These are phyloP conservation scores for Phyllosticta ampelicida DNA, from an alignment of 2,329 filamentous ascomycete genomes.

Conservation along the genomic window DNA sequence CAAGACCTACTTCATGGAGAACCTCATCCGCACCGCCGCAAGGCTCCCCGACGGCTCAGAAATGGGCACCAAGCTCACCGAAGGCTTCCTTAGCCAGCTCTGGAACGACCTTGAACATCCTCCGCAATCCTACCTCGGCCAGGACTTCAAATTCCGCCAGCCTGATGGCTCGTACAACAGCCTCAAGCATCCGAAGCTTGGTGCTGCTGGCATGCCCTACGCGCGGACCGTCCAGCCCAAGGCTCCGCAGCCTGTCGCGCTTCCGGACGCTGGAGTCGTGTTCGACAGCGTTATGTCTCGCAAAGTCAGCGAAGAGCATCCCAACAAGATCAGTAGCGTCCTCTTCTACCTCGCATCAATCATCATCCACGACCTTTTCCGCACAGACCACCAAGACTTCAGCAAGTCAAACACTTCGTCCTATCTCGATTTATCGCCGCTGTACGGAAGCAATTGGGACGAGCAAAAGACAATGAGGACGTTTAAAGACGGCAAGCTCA, in stretches of 20 bases:
- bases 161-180: slow-evolving; percentile 46
- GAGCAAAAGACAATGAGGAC: slow-evolving; percentile 57
- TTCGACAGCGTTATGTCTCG: slow-evolving; percentile 60
- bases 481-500: slow-evolving; percentile 55
- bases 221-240: slow-evolving; percentile 53
- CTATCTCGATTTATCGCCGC: slow-evolving; percentile 61
- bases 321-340: slow-evolving; percentile 62
- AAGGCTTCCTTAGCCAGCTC: slow-evolving; percentile 34
- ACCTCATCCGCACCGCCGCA: slow-evolving; percentile 40
- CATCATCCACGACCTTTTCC: slow-evolving; percentile 51
- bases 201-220: slow-evolving; percentile 55
- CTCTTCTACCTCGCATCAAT: slow-evolving; percentile 67
- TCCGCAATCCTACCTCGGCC: slow-evolving; percentile 33
- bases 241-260: slow-evolving; percentile 46
- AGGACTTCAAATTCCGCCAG: slow-evolving; percentile 37
- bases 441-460: slow-evolving; percentile 60
- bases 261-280: slow-evolving; percentile 54
- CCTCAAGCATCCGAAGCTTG: slow-evolving; percentile 51
- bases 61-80: slow-evolving; percentile 31
- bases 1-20: slow-evolving; percentile 51
- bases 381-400: slow-evolving; percentile 52
- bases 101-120: slow-evolving; percentile 41
- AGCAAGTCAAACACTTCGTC: slow-evolving; percentile 59
- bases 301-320: slow-evolving; percentile 51
- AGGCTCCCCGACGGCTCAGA: slow-evolving; percentile 31